Base-by-base conservation (phyloP, 164 flowering plant genomes). In the Magnolia sinica region DNA sequence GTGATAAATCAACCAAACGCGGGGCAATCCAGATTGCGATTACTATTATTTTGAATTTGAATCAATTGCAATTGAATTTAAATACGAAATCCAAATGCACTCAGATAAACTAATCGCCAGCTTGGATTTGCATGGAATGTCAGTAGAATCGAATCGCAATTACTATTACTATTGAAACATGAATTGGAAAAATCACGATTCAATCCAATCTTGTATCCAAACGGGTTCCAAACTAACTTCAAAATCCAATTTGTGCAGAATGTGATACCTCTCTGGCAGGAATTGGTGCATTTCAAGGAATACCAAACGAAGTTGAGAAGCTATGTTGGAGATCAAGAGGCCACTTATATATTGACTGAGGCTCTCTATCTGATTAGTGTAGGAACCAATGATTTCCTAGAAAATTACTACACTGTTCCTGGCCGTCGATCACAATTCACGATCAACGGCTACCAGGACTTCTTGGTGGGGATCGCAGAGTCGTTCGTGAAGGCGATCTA, bases 371-470 rank as follows among this genome's bases (percentile, higher is more conserved):
- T 91, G 27, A 67, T 91, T 14, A 92, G 93, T 78, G 59, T 86
- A n/a, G 97, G 94, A 51, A 91, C 97, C 10, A 92, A 92, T 31
- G 97, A 91, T 68, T 92, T 91, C 80, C 81, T 91, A 0, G 90
- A 74, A 76, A 82, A 82, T 68, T 82, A 82, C 75, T 82, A 71
- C 71, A 10, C 52, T 1, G 1, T 74, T 10, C 85, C 87, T 8
- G 5, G 73, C 37, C 74, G 84, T 50, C 64, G 76, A 0, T 9
- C 50, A 11, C 64, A 22, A 13, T 80, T 75, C 69, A 78, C 74
- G 1, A 20, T 84, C 11, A 31, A 78, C 19, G 50, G 64, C 11
- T 88, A 86, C 74, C 78, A 80, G 73, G 76, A 86, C 22, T 82
- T 77, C 67, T 20, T 88, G 71, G 9, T 82, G 24, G 74, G 76